Conservation (phyloP, 2,329 filamentous ascomycete species). For the Stagonosporopsis tanaceti region DNA sequence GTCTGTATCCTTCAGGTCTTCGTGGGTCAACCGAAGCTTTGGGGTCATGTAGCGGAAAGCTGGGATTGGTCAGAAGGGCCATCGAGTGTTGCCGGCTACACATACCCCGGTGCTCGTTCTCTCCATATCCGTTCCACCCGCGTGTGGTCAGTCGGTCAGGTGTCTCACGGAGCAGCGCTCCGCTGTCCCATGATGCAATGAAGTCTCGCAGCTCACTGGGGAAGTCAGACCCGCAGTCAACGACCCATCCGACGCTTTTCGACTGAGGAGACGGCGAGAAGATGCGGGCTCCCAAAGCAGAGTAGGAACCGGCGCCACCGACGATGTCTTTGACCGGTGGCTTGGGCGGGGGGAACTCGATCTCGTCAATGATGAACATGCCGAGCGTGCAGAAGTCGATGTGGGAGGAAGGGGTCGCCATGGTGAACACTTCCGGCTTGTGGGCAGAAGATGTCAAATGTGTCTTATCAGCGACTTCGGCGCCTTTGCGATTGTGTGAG, state of each 20-base stretch:
- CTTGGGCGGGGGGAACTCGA: constrained; percentile 78
- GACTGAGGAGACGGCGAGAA: constrained; percentile 76
- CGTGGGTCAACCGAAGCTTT: constrained; percentile 80
- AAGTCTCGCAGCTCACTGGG: constrained; percentile 69
- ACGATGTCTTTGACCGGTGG: constrained; percentile 76
- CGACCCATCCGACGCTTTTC: constrained; percentile 81
- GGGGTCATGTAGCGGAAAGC: constrained; percentile 89
- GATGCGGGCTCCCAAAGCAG: constrained; percentile 85
- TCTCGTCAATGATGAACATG: constrained; percentile 80
- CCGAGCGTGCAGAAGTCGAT: constrained; percentile 68
- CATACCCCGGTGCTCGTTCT: constrained; percentile 68
- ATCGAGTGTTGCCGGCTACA: not conserved
- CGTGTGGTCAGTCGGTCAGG: constrained; percentile 78
- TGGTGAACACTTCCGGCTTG: not conserved
- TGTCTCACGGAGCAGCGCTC: constrained; percentile 72
- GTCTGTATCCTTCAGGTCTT: constrained; percentile 68
- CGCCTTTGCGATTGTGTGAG: not conserved
- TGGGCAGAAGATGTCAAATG: too few species aligned
- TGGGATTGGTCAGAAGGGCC: constrained; percentile 18
- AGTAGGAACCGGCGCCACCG: constrained; percentile 89
- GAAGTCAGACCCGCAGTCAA: constrained; percentile 90
- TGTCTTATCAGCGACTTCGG: constrained; percentile 9
- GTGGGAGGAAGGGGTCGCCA: not conserved
- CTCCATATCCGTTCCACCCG: constrained; percentile 90
- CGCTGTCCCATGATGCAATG: constrained; percentile 79